Conservation (phyloP, 2,329 filamentous ascomycete genomes). For the Penicillium sp. region DNA sequence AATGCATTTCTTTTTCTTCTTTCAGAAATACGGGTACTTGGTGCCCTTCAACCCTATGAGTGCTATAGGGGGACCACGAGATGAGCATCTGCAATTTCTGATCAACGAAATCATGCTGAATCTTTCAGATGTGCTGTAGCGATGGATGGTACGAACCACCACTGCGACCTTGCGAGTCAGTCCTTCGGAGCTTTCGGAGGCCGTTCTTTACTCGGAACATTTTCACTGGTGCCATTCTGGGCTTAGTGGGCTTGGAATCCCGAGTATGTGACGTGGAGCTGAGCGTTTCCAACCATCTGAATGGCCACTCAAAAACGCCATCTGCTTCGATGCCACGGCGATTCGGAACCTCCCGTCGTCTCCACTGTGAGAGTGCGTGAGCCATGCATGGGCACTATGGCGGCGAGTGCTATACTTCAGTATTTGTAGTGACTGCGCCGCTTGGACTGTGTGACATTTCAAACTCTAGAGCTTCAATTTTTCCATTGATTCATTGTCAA, state of each 20-base stretch:
- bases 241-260: neutral
- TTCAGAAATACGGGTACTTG: too few species aligned
- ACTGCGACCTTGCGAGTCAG: too few species aligned
- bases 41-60: too few species aligned
- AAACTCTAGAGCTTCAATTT: neutral
- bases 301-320: neutral
- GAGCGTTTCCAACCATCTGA: neutral
- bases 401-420: neutral
- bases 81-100: too few species aligned
- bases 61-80: too few species aligned
- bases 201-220: neutral
- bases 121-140: too few species aligned
- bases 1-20: too few species aligned
- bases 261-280: neutral
- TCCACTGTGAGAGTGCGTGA: neutral
- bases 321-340: neutral
- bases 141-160: too few species aligned
- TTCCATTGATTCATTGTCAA: neutral
- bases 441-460: neutral
- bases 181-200: slow-evolving; percentile 1
- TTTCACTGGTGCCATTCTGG: neutral
- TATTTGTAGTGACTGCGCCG: neutral
- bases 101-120: too few species aligned
- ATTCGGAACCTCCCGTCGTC: neutral
- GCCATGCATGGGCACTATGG: too few species aligned